These are phyloP conservation scores for Leccinum fibrillosum DNA, from an alignment of 768 basidiomycete genomes.

Conservation along the genomic window DNA sequence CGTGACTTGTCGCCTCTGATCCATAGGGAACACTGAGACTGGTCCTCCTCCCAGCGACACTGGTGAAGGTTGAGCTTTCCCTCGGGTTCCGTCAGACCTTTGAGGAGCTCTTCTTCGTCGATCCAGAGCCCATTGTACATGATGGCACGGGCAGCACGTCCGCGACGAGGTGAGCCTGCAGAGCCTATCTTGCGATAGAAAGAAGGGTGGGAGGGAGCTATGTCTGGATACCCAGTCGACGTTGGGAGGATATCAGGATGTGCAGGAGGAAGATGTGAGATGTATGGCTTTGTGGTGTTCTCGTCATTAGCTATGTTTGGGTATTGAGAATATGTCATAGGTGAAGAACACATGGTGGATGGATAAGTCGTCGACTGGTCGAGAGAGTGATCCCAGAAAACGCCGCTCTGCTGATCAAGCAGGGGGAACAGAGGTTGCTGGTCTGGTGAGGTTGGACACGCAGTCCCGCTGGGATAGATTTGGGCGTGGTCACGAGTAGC, in stretches of 20 bases:
- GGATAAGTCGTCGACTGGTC: neutral
- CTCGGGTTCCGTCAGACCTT: neutral
- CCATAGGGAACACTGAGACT: constrained; percentile 10
- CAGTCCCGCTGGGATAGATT: no score
- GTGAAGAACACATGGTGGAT: neutral
- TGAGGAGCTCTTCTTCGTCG: constrained; percentile 12
- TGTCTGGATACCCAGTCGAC: neutral
- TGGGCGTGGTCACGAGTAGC: no score
- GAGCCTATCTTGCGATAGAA: neutral
- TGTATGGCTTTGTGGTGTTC: no score
- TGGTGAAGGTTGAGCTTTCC: constrained; percentile 5
- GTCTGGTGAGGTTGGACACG: no score
- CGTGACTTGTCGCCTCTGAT: constrained; percentile 14
- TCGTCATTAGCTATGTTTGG: neutral
- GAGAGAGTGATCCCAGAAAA: neutral
- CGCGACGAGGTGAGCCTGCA: neutral
- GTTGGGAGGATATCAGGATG: no score
- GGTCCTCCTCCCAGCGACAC: constrained; percentile 14
- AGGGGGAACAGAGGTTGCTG: no score
- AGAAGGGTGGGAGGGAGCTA: neutral
- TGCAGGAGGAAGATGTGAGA: neutral
- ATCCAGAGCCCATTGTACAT: constrained; percentile 7
- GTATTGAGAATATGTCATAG: no score
- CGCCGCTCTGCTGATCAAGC: neutral
- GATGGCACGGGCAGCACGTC: constrained; percentile 1